These are phyloP conservation scores for Trichoderma atroviride DNA, from an alignment of 2,329 filamentous ascomycete species.

Conservation along the genomic window DNA sequence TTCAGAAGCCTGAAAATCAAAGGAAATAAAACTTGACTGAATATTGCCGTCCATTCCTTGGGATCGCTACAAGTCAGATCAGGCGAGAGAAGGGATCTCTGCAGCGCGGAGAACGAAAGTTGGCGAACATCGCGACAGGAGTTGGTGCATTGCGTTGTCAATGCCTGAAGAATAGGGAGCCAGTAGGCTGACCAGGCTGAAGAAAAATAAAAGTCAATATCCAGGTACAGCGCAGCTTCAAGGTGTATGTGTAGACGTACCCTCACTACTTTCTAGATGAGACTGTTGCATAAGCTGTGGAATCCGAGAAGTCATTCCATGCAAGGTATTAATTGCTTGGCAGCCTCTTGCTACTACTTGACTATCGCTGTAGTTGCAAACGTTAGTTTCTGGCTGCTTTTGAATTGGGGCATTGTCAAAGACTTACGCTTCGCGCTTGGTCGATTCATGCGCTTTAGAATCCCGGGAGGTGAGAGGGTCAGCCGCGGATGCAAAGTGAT, in stretches of 20 bases:
- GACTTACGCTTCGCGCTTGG: conserved; percentile 10
- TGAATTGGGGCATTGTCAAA: not conserved
- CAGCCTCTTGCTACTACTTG: conserved; percentile 74
- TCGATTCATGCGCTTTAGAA: conserved; percentile 2
- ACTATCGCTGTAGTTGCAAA: conserved; percentile 52
- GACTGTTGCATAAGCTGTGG: conserved; percentile 89
- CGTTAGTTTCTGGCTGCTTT: not conserved
- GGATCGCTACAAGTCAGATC: conserved; percentile 82
- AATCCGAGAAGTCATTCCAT: conserved; percentile 78
- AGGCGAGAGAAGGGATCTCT: conserved; percentile 81
- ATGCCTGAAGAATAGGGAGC: conserved; percentile 88
- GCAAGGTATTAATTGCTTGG: conserved; percentile 79
- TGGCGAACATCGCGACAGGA: conserved; percentile 91
- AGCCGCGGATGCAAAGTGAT: conserved; percentile 85
- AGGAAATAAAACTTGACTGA: conserved; percentile 90
- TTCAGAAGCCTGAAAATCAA: conserved; percentile 85
- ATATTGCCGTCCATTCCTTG: conserved; percentile 93
- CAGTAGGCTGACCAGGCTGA: conserved; percentile 97
- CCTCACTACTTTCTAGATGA: conserved; percentile 84
- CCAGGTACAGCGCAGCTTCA: not conserved
- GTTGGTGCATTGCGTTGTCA: conserved; percentile 90
- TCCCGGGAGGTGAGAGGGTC: conserved; percentile 37
- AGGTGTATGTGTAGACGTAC: conserved; percentile 46
- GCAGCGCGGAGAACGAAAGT: conserved; percentile 81
- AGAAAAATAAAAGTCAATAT: conserved; percentile 26